A percentile compares a stretch with the other conserved stretches of the same genome.
Conservation (phyloP, 192 early-diverging fungal species). For the Mortierella claussenii region DNA sequence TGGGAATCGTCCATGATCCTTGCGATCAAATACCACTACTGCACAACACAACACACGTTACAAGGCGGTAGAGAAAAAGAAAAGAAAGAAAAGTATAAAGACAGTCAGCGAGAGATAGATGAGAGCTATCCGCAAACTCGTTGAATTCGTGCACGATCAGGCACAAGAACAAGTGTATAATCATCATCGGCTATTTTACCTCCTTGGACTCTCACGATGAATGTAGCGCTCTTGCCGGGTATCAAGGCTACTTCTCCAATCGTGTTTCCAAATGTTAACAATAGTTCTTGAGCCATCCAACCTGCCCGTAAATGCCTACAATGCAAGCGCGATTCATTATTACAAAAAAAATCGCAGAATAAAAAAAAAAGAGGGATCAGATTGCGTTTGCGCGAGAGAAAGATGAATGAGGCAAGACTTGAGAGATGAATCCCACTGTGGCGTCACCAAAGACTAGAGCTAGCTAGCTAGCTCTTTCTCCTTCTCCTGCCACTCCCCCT, state of each 20-base stretch:
- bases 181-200: slow-evolving; percentile 39
- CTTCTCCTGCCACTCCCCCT: not conserved
- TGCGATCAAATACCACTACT: slow-evolving; percentile 73
- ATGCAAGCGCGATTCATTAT: no score
- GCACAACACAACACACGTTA: not conserved
- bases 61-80: no score
- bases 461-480: not conserved
- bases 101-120: not conserved
- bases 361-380: not conserved
- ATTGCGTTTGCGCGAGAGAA: no score
- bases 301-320: slow-evolving; percentile 58
- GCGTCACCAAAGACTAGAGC: not conserved
- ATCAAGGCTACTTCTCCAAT: slow-evolving; percentile 77
- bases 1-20: slow-evolving; percentile 71
- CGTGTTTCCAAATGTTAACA: slow-evolving; percentile 69
- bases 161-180: not conserved
- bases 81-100: slow-evolving; percentile 2
- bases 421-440: no score
- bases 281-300: slow-evolving; percentile 78
- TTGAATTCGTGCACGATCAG: no score
- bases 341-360: slow-evolving; percentile 13
- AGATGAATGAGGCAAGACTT: no score
- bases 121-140: not conserved
- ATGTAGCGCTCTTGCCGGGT: slow-evolving; percentile 63
- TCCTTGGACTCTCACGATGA: slow-evolving; percentile 60